Base-by-base conservation (phyloP, 2,329 filamentous ascomycete genomes). In the Fusarium compactum region DNA sequence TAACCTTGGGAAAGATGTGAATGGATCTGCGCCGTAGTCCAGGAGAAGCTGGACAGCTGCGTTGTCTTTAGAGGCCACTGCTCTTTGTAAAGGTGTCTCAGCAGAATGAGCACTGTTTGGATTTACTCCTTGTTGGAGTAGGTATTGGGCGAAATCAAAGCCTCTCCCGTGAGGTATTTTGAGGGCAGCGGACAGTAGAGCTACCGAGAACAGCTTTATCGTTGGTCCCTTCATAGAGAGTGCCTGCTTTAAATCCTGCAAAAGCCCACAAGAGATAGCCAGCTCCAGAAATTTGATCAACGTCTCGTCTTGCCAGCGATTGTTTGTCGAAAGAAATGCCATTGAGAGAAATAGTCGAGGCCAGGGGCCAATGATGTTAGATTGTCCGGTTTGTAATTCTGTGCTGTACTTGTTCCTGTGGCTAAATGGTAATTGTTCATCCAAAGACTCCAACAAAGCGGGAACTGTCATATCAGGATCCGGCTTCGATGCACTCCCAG, bases 261-360 rank as follows among this genome's bases (percentile, higher is more conserved):
- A 55, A 25, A 55, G 30, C 11, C 40, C 27, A 8, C 12, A 45
- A 18, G 16, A 34, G 7, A 55, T 55, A 6, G 20, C 27, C 12
- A 45, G 27, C 15, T n/a, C 45, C 8, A 45, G 15, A 34, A 55
- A 46, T 3, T 20, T 2, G 16, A 3, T 6, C 20, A 55, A 14
- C 16, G 8, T 1, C 8, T 11, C 0, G 0, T 2, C 11, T 4
- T 12, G 11, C 6, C n/a, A 6, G 14, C 4, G 25, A 30, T 46
- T 20, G 3, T 32, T 55, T 8, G 40, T 55, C 8, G 27, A 45
- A n/a, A 55, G 27, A n/a, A 46, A 55, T 2, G 4, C 25, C 20
- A 34, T 6, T 11, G 16, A n/a, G 15, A 55, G 16, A 8, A 55
- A 55, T 5, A 55, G 27, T 16, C 8, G 52, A 6, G 20, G 16